These are phyloP conservation scores for Mortierella sp. DNA, from an alignment of 371 early-diverging fungal genomes.

Conservation along the genomic window DNA sequence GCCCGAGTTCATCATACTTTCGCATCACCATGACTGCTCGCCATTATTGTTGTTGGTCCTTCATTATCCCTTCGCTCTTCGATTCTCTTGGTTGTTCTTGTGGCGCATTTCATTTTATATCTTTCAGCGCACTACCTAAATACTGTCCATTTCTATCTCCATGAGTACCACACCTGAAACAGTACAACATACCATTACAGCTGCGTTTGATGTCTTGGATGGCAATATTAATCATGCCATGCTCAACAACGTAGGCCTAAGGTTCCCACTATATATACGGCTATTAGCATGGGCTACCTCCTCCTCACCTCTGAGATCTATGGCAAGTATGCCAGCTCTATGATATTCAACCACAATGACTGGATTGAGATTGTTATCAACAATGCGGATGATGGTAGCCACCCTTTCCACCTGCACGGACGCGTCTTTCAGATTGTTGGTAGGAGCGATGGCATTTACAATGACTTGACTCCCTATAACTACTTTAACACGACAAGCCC, in stretches of 20 bases:
- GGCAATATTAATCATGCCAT: conserved; percentile 83
- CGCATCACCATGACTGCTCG: too few species aligned
- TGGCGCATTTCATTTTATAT: too few species aligned
- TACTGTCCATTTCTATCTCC: too few species aligned
- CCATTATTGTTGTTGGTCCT: too few species aligned
- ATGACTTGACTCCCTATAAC: conserved; percentile 28
- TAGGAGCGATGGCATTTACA: conserved; percentile 48
- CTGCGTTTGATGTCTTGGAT: conserved; percentile 70
- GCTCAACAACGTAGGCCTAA: conserved; percentile 79
- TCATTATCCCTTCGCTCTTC: too few species aligned
- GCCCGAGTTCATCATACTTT: too few species aligned
- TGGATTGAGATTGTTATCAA: conserved; percentile 57
- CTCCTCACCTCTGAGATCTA: conserved; percentile 66
- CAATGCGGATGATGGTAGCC: conserved; percentile 68
- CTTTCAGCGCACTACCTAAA: too few species aligned
- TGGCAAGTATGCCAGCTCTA: conserved; percentile 67
- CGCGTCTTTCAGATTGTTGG: conserved; percentile 80
- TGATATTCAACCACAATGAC: conserved; percentile 43
- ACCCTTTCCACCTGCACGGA: conserved; percentile 87
- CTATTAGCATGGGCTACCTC: conserved; percentile 69
- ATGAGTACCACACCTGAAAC: conserved; percentile 58
- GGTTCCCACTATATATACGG: conserved; percentile 76
- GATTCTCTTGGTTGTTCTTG: too few species aligned
- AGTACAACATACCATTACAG: conserved; percentile 65
- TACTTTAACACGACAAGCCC: conserved; percentile 62